phyloP scores from a whole-genome alignment of 305 asterid species.

The Fraxinus dipetala region DNA sequence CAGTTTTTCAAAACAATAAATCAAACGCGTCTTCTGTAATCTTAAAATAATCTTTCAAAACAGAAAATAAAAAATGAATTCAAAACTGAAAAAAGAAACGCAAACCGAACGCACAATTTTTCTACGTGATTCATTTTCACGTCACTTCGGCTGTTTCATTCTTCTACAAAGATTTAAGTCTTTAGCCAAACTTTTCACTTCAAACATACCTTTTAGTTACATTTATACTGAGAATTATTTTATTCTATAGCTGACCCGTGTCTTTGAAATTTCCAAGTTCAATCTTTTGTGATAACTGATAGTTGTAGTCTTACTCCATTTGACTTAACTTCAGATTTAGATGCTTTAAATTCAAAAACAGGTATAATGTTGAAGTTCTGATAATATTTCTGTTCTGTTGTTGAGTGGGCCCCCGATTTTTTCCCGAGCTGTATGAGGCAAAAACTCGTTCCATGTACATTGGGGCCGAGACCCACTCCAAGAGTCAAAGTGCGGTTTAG shows the following conservation, averaged over 20 bases:
- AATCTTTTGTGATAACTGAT: slow-evolving; percentile 14
- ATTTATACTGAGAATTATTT: neutral
- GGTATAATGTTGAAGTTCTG: neutral
- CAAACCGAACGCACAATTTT: too few species aligned
- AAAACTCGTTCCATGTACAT: neutral
- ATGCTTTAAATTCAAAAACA: slow-evolving; percentile 17
- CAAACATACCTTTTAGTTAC: neutral
- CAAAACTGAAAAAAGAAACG: too few species aligned
- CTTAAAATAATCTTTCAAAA: too few species aligned
- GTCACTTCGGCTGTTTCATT: neutral
- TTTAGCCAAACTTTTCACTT: neutral
- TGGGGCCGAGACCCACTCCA: neutral
- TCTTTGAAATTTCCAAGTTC: slow-evolving; percentile 13
- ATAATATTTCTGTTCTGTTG: neutral
- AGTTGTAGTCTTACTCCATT: slow-evolving; percentile 22
- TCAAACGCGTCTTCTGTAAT: too few species aligned
- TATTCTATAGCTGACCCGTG: slow-evolving; percentile 15
- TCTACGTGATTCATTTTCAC: neutral
- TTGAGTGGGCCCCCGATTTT: neutral
- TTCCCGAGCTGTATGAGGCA: neutral
- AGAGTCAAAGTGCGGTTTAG: neutral
- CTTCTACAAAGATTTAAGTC: neutral
- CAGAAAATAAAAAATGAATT: too few species aligned
- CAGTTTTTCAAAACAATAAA: too few species aligned
- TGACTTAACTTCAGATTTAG: slow-evolving; percentile 23